These are phyloP conservation scores for Fagus crenata DNA, from an alignment of 306 rosid genomes.

Conservation along the genomic window DNA sequence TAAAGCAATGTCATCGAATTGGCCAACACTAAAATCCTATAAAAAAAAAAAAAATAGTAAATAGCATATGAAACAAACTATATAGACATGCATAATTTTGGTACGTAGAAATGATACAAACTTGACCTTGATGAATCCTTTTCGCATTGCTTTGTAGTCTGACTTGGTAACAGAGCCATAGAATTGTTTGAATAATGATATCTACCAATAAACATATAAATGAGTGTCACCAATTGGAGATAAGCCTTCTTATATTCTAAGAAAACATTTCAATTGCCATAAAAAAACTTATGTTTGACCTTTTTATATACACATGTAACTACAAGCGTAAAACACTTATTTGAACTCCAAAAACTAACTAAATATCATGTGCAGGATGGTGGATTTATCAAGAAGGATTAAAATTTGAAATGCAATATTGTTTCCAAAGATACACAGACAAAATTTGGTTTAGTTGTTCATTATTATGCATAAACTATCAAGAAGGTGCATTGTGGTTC, in stretches of 20 bases:
- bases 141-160: conserved; percentile 75
- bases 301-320: background rate
- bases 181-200: conserved; percentile 81
- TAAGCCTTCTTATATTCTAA: background rate
- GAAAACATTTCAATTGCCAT: background rate
- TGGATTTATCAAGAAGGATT: background rate
- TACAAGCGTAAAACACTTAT: background rate
- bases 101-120: background rate
- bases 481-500: background rate
- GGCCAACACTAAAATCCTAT: too few relatives aligned
- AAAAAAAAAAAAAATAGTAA: conserved; percentile 1
- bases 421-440: too few relatives aligned
- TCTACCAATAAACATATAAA: conserved; percentile 44
- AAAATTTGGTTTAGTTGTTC: background rate
- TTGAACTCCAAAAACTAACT: background rate
- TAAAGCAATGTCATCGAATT: too few relatives aligned
- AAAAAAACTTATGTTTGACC: background rate
- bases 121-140: conserved; percentile 72
- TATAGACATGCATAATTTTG: background rate
- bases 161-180: conserved; percentile 60
- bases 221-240: conserved; percentile 7
- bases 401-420: background rate
- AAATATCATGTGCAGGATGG: background rate
- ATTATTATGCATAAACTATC: background rate
- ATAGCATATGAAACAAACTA: background rate